Evolutionary conservation across 768 basidiomycete species (phyloP).

Genomic region (Naganishia onofrii): DNA sequence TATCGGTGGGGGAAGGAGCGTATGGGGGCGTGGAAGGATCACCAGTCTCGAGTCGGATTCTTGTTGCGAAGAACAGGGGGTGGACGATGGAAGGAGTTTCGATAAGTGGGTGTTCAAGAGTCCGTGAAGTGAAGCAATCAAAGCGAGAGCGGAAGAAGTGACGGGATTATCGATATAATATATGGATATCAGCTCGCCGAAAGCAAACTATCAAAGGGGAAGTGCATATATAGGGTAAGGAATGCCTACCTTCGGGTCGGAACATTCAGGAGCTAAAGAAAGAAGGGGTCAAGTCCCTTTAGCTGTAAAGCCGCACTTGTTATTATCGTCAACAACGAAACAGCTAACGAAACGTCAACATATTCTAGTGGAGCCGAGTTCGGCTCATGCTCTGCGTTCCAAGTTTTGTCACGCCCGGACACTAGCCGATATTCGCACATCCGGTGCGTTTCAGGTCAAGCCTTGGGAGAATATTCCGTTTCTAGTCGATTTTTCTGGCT

Average conservation of each 20-base stretch:
- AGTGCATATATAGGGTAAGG: too few species aligned
- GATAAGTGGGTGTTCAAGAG: too few species aligned
- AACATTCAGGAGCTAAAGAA: not conserved
- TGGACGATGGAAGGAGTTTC: too few species aligned
- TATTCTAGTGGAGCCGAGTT: not conserved
- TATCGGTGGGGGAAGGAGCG: too few species aligned
- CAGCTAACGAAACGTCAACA: not conserved
- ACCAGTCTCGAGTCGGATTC: not conserved
- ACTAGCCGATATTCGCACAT: not conserved
- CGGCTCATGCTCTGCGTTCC: not conserved
- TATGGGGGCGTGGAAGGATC: not conserved
- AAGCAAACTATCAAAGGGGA: too few species aligned
- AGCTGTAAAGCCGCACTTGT: not conserved
- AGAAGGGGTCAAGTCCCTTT: not conserved
- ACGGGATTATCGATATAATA: too few species aligned
- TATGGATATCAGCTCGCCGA: too few species aligned
- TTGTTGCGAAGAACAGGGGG: too few species aligned
- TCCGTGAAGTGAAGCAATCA: too few species aligned
- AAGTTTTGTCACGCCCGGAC: not conserved
- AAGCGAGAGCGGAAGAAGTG: too few species aligned
- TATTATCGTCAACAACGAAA: not conserved
- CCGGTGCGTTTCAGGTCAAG: conserved; percentile 14
- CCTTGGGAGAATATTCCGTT: not conserved
- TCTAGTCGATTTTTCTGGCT: not conserved
- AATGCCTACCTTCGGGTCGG: not conserved